Evolutionary conservation across 2,329 filamentous ascomycete genomes (phyloP).

Genomic region (Calonectria hongkongensis): DNA sequence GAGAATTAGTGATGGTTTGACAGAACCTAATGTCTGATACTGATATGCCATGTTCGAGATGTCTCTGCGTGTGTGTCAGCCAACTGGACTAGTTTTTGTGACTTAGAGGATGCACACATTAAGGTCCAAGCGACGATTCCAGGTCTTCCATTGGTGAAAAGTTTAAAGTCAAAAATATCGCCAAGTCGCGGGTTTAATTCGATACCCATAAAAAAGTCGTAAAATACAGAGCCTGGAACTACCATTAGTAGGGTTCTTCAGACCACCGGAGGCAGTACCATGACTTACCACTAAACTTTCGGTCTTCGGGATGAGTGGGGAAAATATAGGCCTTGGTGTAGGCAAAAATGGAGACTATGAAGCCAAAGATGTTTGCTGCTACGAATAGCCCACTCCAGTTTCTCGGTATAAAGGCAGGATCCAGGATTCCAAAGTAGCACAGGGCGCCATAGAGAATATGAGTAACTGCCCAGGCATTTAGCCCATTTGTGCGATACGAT

Average conservation of each 20-base stretch:
- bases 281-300: slow-evolving; percentile 64
- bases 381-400: slow-evolving; percentile 64
- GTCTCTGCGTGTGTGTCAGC: slow-evolving; percentile 47
- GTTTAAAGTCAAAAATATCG: slow-evolving; percentile 65
- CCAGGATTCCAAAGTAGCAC: slow-evolving; percentile 56
- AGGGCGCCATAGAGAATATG: slow-evolving; percentile 57
- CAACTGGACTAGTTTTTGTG: slow-evolving; percentile 24
- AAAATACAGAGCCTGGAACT: slow-evolving; percentile 58
- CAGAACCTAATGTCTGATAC: slow-evolving; percentile 62
- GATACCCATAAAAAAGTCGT: slow-evolving; percentile 68
- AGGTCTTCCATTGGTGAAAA: slow-evolving; percentile 68
- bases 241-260: slow-evolving; percentile 6
- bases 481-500: slow-evolving; percentile 65
- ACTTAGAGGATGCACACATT: slow-evolving; percentile 57
- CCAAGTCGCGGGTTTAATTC: slow-evolving; percentile 67
- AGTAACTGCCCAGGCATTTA: slow-evolving; percentile 63
- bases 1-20: slow-evolving; percentile 62
- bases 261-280: not conserved
- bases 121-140: slow-evolving; percentile 69
- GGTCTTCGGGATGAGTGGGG: slow-evolving; percentile 63
- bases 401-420: slow-evolving; percentile 63
- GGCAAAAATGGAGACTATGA: slow-evolving; percentile 54
- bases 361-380: slow-evolving; percentile 60
- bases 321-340: slow-evolving; percentile 62
- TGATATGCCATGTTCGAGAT: slow-evolving; percentile 61